Evolutionary conservation across 2,329 filamentous ascomycete genomes (phyloP), one percentile per base, ranked within the genome.

Genomic region (Beauveria caledonica): DNA sequence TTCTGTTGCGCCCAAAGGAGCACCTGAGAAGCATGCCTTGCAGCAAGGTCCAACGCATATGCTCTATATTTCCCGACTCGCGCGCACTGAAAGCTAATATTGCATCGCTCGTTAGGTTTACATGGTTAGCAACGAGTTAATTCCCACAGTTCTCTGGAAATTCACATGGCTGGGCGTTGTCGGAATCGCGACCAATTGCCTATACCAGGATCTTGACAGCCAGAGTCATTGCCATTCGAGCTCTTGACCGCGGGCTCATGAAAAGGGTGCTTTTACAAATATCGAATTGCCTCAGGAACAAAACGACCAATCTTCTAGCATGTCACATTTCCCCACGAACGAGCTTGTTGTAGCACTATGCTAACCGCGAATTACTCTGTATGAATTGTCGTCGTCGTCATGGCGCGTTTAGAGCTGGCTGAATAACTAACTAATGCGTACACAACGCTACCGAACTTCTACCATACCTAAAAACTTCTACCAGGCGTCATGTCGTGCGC

Each of bases 361-460:
- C 52, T 45, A 55, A 21, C 42, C 44, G 4, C 27, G 40, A 49
- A 33, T 8, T 23, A 36, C 33, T 36, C 11, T 6, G 33, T 36
- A 23, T 17, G 56, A 51, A 25, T 50, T 44, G 40, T 27, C 46
- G 51, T 1, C 44, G 36, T 33, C 33, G 19, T 39, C 8, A 58
- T 50, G 46, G 33, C 46, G 56, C 56, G 40, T 39, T 42, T 21
- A 5, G 9, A 42, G 27, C 48, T 45, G 45, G 25, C 10, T 25
- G 15, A 40, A 23, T 46, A 13, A 44, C 52, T 59, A 40, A 51
- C 49, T 59, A 49, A 59, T 52, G 57, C 48, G 52, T 40, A 59
- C 57, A 59, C 8, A 52, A 9, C 57, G 8, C 3, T 19, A 23
- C 39, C 36, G 48, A 59, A 40, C 42, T 42, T 44, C 11, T 33